Evolutionary conservation across 2,329 filamentous ascomycete genomes (phyloP).

Genomic region (Lachnellula occidentalis): DNA sequence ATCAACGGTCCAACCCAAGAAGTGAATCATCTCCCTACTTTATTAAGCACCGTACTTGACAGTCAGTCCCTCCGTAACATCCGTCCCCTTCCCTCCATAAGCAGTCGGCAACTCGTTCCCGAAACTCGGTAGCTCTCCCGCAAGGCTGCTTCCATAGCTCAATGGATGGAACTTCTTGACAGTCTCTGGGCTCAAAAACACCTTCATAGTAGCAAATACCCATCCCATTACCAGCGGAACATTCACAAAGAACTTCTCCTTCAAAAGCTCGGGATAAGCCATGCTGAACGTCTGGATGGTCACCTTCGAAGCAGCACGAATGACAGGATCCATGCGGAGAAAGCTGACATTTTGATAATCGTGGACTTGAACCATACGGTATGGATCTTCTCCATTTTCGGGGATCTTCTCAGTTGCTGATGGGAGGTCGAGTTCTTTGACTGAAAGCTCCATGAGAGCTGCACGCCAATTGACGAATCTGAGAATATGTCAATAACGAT

Average conservation of each 20-base stretch:
- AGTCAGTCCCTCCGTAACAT: constrained; percentile 32
- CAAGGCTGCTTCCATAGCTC: constrained; percentile 65
- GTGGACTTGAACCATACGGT: constrained; percentile 89
- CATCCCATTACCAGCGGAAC: constrained; percentile 86
- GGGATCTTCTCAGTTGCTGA: constrained; percentile 58
- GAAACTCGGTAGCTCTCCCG: constrained; percentile 52
- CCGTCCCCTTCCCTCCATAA: constrained; percentile 70
- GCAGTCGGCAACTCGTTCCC: constrained; percentile 62
- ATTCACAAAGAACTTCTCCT: constrained; percentile 94
- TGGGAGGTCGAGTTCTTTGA: constrained; percentile 66
- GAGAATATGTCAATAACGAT: constrained; percentile 5
- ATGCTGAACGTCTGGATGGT: constrained; percentile 76
- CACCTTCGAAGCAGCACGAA: constrained; percentile 71
- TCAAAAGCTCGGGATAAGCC: constrained; percentile 84
- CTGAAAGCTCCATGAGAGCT: constrained; percentile 81
- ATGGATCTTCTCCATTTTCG: constrained; percentile 68
- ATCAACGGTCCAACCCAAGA: too few species aligned
- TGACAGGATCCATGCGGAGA: constrained; percentile 69
- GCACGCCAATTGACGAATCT: constrained; percentile 90
- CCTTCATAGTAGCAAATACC: constrained; percentile 69
- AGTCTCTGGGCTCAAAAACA: constrained; percentile 68
- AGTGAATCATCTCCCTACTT: not conserved
- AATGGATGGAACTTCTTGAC: constrained; percentile 77
- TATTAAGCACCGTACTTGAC: constrained; percentile 25
- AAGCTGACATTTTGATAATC: constrained; percentile 89